Percentiles rank a stretch among this genome's conserved stretches.
These are phyloP conservation scores for Scopulariopsis brevicaulis DNA, from an alignment of 2,329 filamentous ascomycete species.

Conservation along the genomic window DNA sequence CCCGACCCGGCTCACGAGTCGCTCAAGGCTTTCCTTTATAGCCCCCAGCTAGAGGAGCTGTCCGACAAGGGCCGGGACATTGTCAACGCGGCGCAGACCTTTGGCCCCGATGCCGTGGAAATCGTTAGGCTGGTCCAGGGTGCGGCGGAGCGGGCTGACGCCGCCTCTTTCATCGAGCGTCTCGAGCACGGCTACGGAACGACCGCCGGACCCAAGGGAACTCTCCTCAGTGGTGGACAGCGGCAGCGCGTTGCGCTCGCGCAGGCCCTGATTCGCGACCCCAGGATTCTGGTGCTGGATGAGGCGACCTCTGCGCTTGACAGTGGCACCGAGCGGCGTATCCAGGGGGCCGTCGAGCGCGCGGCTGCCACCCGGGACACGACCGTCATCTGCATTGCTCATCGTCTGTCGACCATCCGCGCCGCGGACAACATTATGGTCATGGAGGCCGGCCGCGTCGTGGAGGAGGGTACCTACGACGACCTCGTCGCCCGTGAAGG, in stretches of 20 bases:
- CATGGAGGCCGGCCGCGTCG: conserved; percentile 29
- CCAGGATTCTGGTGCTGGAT: conserved; percentile 46
- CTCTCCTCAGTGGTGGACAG: conserved; percentile 47
- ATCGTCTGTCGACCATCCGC: conserved; percentile 14
- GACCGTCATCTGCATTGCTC: conserved; percentile 14
- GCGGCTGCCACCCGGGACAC: conserved; percentile 6
- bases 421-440: conserved; percentile 25
- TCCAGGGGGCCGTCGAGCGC: conserved; percentile 19
- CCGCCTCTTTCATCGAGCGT: conserved; percentile 38
- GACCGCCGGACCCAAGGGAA: conserved; percentile 39
- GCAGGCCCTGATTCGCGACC: conserved; percentile 43
- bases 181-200: conserved; percentile 43
- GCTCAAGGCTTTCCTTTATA: conserved; percentile 33
- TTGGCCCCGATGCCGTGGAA: conserved; percentile 31
- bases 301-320: conserved; percentile 52
- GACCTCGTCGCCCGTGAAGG: conserved; percentile 34
- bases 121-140: conserved; percentile 37
- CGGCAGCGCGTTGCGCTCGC: conserved; percentile 49
- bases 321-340: conserved; percentile 20
- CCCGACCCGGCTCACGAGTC: conserved; percentile 22
- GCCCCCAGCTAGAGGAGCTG: conserved; percentile 35
- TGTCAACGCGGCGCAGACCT: conserved; percentile 25
- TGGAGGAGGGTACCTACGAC: conserved; percentile 20
- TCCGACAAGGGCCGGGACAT: conserved; percentile 39
- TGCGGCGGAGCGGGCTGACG: conserved; percentile 48